Base-by-base conservation (phyloP, 495 filamentous ascomycete species). In the Podospora conica region DNA sequence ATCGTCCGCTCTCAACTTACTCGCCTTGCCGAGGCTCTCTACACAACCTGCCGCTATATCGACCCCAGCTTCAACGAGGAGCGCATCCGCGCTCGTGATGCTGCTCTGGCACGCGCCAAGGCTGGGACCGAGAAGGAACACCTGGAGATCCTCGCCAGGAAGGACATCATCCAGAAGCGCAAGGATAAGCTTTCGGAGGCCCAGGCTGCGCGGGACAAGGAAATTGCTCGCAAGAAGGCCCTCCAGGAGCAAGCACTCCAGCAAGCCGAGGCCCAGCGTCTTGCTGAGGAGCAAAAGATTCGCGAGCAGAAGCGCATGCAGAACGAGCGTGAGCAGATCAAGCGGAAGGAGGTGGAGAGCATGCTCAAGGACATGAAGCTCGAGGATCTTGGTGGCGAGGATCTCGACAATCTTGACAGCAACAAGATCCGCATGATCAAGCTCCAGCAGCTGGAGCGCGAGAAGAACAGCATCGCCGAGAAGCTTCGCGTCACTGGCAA, bases 1-100 rank as follows among this genome's bases (percentile, higher is more conserved):
- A 98, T 98, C 76, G 93, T 97, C 67, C 91, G 95, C 67, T 90
- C 94, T 53, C 95, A 98, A 80, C 85, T 98, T 57, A 90, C 90
- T 67, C 92, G 95, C 59, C 84, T 98, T 33, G 90, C 95, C 40
- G 96, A 93, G 80, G 89, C 91, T 15, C 85, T 98, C 8, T 96
- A 91, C 79, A 83, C 95, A 53, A 94, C 96, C 33, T 96, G 91
- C 79, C 91, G 92, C 83, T 95, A 97, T 72, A 92, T 97, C 67
- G 96, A 98, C 71, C 90, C 94, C 0, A 84, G 86, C 3, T 94
- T 93, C 81, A 92, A 90, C 70, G 86, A 92, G 73, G 83, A 86
- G 59, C 91, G 90, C 68, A 80, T 87, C 65, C 85, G 90, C 75
- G 89, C 90, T 68, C 94, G 91, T 78, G 89, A 90, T 69, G 85